Evolutionary conservation across 495 filamentous ascomycete species (phyloP).

Genomic region (Hypoxylon fragiforme): DNA sequence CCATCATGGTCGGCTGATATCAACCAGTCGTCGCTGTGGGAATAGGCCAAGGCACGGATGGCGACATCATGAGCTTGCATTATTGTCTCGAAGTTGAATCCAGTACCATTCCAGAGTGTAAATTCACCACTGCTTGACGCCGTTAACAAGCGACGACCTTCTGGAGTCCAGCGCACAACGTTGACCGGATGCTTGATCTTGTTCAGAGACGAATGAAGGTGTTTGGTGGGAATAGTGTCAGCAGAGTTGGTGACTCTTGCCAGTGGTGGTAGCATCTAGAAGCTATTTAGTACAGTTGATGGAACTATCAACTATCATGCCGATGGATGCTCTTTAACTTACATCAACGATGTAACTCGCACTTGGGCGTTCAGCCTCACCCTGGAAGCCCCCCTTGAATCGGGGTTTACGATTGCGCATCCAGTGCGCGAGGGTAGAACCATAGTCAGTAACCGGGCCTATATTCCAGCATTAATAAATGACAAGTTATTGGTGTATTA

Average conservation of each 20-base stretch:
- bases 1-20: slow-evolving; percentile 95
- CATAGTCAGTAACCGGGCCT: slow-evolving; percentile 95
- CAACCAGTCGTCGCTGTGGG: slow-evolving; percentile 94
- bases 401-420: slow-evolving; percentile 81
- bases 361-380: slow-evolving; percentile 83
- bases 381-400: slow-evolving; percentile 65
- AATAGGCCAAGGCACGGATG: slow-evolving; percentile 84
- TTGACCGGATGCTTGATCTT: slow-evolving; percentile 98
- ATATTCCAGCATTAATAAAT: too few species aligned
- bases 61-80: slow-evolving; percentile 97
- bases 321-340: slow-evolving; percentile 39
- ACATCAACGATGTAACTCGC: slow-evolving; percentile 88
- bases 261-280: slow-evolving; percentile 87
- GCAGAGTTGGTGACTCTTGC: slow-evolving; percentile 71
- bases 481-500: slow-evolving; percentile 1
- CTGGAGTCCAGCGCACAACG: slow-evolving; percentile 96
- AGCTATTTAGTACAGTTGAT: too few species aligned
- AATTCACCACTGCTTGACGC: slow-evolving; percentile 96
- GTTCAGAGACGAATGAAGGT: slow-evolving; percentile 92
- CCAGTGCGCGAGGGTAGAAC: slow-evolving; percentile 88
- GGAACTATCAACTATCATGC: slow-evolving; percentile 4
- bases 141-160: slow-evolving; percentile 87
- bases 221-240: slow-evolving; percentile 83
- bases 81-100: slow-evolving; percentile 99
- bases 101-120: slow-evolving; percentile 97